These are phyloP conservation scores for Pseudonitzschia delicatissima DNA, from an alignment of 108 stramenopile genomes.

Conservation along the genomic window DNA sequence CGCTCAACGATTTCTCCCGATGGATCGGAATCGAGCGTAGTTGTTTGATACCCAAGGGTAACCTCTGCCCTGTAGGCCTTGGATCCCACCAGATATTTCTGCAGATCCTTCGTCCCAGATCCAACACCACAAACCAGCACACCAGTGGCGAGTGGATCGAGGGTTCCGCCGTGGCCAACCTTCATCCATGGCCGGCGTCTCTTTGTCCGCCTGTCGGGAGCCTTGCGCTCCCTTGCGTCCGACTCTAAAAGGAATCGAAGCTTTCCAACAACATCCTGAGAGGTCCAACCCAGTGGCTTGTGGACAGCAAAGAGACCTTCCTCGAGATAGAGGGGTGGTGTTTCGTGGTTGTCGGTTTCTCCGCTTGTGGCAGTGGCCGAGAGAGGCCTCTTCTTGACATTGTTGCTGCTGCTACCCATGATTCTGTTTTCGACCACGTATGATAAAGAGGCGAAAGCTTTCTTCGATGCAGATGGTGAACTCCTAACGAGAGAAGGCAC, in stretches of 20 bases:
- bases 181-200: slow-evolving; percentile 49
- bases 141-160: slow-evolving; percentile 94
- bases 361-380: not conserved
- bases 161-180: slow-evolving; percentile 95
- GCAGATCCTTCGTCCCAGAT: slow-evolving; percentile 41
- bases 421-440: too few relatives aligned
- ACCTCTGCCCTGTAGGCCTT: slow-evolving; percentile 76
- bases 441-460: too few relatives aligned
- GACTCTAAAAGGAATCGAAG: slow-evolving; percentile 67
- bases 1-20: slow-evolving; percentile 56
- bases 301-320: slow-evolving; percentile 85
- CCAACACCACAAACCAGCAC: slow-evolving; percentile 93
- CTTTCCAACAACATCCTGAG: slow-evolving; percentile 79
- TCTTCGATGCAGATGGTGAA: too few relatives aligned
- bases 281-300: slow-evolving; percentile 90
- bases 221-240: slow-evolving; percentile 65
- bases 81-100: slow-evolving; percentile 68
- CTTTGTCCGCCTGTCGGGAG: slow-evolving; percentile 28
- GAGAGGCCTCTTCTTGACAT: not conserved
- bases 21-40: slow-evolving; percentile 75
- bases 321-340: slow-evolving; percentile 49
- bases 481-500: too few relatives aligned
- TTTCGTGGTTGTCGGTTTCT: not conserved
- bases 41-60: slow-evolving; percentile 79
- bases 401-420: not conserved